Evolutionary conservation across 768 basidiomycete species (phyloP).

Genomic region (Crucibulum laeve): DNA sequence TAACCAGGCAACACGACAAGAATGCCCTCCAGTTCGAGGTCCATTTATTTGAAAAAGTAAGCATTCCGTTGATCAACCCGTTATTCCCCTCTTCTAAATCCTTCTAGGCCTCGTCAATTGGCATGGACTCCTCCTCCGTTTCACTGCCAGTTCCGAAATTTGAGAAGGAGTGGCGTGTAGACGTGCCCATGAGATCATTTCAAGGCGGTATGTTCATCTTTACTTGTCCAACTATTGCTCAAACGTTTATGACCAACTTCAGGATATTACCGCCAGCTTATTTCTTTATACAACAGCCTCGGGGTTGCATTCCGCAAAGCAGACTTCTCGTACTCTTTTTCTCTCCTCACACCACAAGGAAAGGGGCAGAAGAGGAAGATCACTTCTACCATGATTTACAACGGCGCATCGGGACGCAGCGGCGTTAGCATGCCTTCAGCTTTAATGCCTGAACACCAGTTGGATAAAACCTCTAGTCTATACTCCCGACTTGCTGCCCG

Average conservation of each 20-base stretch:
- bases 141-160: constrained; percentile 34
- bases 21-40: constrained; percentile 53
- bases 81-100: neutral
- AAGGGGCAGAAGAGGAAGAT: constrained; percentile 20
- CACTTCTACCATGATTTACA: constrained; percentile 56
- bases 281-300: constrained; percentile 58
- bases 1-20: constrained; percentile 29
- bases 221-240: neutral
- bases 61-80: constrained; percentile 8
- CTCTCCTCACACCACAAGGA: constrained; percentile 31
- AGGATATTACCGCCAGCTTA: constrained; percentile 76
- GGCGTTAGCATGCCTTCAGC: constrained; percentile 51
- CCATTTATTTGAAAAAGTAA: constrained; percentile 72
- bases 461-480: neutral
- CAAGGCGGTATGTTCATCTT: constrained; percentile 54
- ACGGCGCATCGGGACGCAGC: constrained; percentile 51
- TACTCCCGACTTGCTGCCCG: neutral
- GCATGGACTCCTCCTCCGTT: constrained; percentile 67
- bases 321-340: constrained; percentile 75
- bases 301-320: constrained; percentile 51
- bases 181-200: constrained; percentile 81
- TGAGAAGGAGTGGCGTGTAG: constrained; percentile 48
- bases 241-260: constrained; percentile 4
- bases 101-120: constrained; percentile 45
- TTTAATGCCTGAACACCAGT: constrained; percentile 8